Evolutionary conservation across 495 filamentous ascomycete species (phyloP).

Genomic region (Aspergillus funiculosus): DNA sequence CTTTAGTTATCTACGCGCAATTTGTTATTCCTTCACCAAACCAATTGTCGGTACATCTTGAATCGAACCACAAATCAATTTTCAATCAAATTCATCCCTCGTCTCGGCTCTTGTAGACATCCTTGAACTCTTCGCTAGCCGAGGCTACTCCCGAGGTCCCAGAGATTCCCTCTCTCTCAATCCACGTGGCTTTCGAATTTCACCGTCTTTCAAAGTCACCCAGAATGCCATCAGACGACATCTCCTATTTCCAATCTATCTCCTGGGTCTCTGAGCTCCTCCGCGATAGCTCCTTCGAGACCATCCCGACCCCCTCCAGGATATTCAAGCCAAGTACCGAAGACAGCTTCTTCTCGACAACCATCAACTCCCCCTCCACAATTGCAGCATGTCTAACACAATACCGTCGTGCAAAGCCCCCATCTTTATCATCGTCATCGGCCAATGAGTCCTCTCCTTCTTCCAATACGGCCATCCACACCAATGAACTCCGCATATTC

Average conservation of each 20-base stretch:
- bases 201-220: too few species aligned
- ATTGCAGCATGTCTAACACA: constrained; percentile 44
- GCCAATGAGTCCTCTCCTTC: constrained; percentile 15
- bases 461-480: constrained; percentile 9
- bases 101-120: too few species aligned
- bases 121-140: too few species aligned
- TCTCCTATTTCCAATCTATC: constrained; percentile 46
- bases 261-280: constrained; percentile 55
- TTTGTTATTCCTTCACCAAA: too few species aligned
- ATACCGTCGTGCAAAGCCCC: constrained; percentile 6
- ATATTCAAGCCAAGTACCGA: constrained; percentile 37
- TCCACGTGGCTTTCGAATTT: too few species aligned
- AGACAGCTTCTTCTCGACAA: constrained; percentile 52
- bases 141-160: too few species aligned
- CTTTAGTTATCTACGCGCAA: too few species aligned
- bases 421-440: neutral
- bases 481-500: constrained; percentile 40
- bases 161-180: too few species aligned
- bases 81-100: too few species aligned
- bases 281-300: constrained; percentile 30
- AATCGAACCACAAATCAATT: too few species aligned
- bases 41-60: too few species aligned
- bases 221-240: constrained; percentile 26
- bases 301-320: constrained; percentile 37
- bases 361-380: constrained; percentile 47